These are phyloP conservation scores for Salix udensis DNA, from an alignment of 345 rosid species.

Conservation along the genomic window DNA sequence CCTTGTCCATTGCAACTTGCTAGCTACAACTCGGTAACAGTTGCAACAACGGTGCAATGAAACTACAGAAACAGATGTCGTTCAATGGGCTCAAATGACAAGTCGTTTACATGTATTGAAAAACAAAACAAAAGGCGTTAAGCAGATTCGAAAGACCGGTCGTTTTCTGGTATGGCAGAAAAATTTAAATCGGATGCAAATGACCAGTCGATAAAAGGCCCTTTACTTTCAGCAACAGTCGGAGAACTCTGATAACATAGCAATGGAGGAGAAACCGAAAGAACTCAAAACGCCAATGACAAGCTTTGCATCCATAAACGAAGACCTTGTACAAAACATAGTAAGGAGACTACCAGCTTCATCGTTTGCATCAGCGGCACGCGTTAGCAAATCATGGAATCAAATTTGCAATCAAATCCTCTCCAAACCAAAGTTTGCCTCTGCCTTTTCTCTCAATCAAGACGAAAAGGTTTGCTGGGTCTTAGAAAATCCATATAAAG, in stretches of 20 bases:
- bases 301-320: not conserved
- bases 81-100: not conserved
- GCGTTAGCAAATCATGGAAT: constrained; percentile 50
- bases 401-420: constrained; percentile 36
- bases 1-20: no score
- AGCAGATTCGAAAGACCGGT: not conserved
- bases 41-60: not conserved
- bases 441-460: constrained; percentile 41
- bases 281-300: not conserved
- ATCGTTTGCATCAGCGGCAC: constrained; percentile 24
- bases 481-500: not conserved
- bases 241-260: not conserved
- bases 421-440: constrained; percentile 45
- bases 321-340: not conserved
- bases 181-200: no score
- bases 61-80: not conserved
- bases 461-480: constrained; percentile 19
- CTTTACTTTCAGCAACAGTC: not conserved
- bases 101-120: not conserved
- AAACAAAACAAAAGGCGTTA: not conserved
- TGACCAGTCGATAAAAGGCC: not conserved
- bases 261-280: not conserved
- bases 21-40: no score
- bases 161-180: not conserved
- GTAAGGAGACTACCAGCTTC: not conserved